Percentiles rank a stretch among this genome's conserved stretches.
These are phyloP conservation scores for Moricandia moricandioides DNA, from an alignment of 345 rosid genomes.

Conservation along the genomic window DNA sequence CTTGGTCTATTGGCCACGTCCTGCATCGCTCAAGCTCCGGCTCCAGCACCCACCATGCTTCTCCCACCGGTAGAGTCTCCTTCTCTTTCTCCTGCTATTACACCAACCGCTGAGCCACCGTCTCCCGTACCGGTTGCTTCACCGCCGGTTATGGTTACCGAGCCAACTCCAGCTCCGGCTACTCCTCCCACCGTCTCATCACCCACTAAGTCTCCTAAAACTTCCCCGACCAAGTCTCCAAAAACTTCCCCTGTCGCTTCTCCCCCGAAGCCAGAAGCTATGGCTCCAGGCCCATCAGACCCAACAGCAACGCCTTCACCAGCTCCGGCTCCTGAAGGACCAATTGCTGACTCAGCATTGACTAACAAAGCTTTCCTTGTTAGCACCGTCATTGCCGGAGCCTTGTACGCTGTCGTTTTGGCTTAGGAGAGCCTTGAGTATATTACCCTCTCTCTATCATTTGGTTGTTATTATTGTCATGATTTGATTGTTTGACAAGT, in stretches of 20 bases:
- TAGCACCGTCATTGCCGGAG: constrained; percentile 47
- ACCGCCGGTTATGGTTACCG: constrained; percentile 14
- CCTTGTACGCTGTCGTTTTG: constrained; percentile 52
- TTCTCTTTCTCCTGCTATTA: constrained; percentile 45
- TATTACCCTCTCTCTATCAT: not conserved
- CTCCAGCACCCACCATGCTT: constrained; percentile 21
- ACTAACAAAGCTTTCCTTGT: constrained; percentile 46
- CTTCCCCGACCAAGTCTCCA: constrained; percentile 18
- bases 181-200: constrained; percentile 26
- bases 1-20: constrained; percentile 66
- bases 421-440: constrained; percentile 40
- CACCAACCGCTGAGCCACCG: constrained; percentile 33
- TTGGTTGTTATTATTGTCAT: not conserved
- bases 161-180: constrained; percentile 26
- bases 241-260: constrained; percentile 28
- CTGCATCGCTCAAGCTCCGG: constrained; percentile 62
- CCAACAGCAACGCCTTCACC: constrained; percentile 29
- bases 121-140: constrained; percentile 17
- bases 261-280: constrained; percentile 22
- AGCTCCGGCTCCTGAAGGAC: constrained; percentile 4
- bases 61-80: constrained; percentile 40
- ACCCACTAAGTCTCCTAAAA: constrained; percentile 7
- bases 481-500: constrained; percentile 12
- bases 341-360: constrained; percentile 27
- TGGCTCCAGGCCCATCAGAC: constrained; percentile 28